These are phyloP conservation scores for Kodamaea neixiangensis DNA, from an alignment of 805 yeast species.

Conservation along the genomic window DNA sequence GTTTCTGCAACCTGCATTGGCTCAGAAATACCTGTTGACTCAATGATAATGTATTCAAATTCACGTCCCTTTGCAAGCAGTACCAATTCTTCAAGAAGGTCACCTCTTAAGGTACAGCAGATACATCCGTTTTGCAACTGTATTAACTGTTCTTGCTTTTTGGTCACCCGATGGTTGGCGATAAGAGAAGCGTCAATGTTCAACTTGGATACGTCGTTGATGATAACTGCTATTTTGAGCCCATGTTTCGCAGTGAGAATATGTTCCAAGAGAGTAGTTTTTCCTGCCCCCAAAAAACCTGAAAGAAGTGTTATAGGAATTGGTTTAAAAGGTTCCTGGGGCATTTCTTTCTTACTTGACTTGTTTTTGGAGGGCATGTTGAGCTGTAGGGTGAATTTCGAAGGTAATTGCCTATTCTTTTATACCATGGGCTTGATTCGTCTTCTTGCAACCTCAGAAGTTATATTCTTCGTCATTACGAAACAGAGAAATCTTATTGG, in stretches of 20 bases:
- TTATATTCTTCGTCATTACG: not conserved
- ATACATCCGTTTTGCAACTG: conserved; percentile 52
- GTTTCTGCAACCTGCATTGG: conserved; percentile 56
- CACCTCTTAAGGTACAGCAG: conserved; percentile 50
- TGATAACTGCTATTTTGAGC: conserved; percentile 44
- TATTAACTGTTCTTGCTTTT: conserved; percentile 44
- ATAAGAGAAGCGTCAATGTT: conserved; percentile 47
- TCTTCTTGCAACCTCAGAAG: not conserved
- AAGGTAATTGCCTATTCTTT: not conserved
- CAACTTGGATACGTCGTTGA: conserved; percentile 46
- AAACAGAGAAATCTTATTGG: not conserved
- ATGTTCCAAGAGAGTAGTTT: conserved; percentile 47
- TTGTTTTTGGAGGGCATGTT: not conserved
- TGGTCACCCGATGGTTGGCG: conserved; percentile 38
- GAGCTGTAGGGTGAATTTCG: not conserved
- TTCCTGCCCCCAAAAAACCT: conserved; percentile 50
- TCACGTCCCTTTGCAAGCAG: conserved; percentile 33
- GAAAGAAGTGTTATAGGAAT: conserved; percentile 49
- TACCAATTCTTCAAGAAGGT: conserved; percentile 45
- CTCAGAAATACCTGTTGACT: conserved; percentile 49
- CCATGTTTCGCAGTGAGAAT: conserved; percentile 44
- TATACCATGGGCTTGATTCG: not conserved
- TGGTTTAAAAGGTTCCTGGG: conserved; percentile 18
- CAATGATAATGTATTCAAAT: conserved; percentile 46
- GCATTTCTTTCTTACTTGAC: not conserved